Evolutionary conservation across 192 early-diverging fungal genomes (phyloP).

Genomic region (Paraglomus brasilianum): DNA sequence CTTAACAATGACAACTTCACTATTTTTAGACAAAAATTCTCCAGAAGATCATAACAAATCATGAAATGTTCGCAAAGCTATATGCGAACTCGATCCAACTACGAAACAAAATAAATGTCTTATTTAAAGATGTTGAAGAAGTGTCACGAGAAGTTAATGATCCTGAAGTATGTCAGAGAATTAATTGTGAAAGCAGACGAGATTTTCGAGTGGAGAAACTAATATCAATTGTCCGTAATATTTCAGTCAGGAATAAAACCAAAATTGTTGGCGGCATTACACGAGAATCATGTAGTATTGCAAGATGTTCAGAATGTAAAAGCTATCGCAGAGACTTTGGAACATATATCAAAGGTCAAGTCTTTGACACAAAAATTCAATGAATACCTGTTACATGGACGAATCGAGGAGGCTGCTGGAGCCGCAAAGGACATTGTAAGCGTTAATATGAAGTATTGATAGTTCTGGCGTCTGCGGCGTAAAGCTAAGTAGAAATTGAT

Average conservation of each 20-base stretch:
- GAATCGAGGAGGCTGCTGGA: constrained; percentile 30
- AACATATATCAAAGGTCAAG: constrained; percentile 17
- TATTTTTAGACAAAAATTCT: constrained; percentile 22
- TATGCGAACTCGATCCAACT: constrained; percentile 20
- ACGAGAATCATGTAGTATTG: constrained; percentile 7
- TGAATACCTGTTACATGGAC: constrained; percentile 16
- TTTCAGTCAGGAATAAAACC: constrained; percentile 15
- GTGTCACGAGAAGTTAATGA: constrained; percentile 16
- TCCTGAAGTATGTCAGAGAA: constrained; percentile 19
- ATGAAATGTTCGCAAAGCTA: constrained; percentile 12
- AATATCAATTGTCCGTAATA: not conserved
- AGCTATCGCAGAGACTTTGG: constrained; percentile 10
- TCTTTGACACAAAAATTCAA: not conserved
- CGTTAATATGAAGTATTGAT: no score
- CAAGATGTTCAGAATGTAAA: constrained; percentile 18
- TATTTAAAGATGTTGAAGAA: constrained; percentile 9
- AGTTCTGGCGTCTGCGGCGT: no score
- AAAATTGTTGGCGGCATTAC: constrained; percentile 13
- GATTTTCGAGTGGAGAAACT: no score
- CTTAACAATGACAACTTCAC: not conserved
- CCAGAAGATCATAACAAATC: constrained; percentile 2
- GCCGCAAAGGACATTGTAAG: constrained; percentile 19
- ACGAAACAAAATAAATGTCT: constrained; percentile 10
- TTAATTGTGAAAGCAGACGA: not conserved
- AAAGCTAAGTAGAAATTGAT: no score